Percentiles rank a stretch among this genome's conserved stretches.
These are phyloP conservation scores for Coniochaeta hoffmannii DNA, from an alignment of 2,329 filamentous ascomycete genomes.

Conservation along the genomic window DNA sequence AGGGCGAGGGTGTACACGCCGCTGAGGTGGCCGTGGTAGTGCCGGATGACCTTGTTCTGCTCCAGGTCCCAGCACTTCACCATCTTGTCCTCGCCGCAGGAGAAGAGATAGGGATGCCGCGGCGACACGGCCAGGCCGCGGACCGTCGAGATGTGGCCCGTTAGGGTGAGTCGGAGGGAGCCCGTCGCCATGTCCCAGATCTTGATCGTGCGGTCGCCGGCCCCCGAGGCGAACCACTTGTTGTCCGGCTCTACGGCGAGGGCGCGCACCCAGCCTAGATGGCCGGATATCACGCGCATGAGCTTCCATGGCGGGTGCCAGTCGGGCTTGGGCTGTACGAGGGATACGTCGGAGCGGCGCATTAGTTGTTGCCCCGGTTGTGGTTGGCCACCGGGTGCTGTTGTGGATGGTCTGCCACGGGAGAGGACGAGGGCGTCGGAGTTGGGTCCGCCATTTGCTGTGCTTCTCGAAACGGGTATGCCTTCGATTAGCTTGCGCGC, in stretches of 20 bases:
- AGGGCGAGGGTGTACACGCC: conserved; percentile 89
- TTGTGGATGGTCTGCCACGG: conserved; percentile 16
- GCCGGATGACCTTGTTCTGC: conserved; percentile 97
- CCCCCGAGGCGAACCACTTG: conserved; percentile 94
- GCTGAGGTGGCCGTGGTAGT: conserved; percentile 94
- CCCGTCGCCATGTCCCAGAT: conserved; percentile 96
- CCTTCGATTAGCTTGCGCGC: conserved; percentile 62
- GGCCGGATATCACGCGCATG: conserved; percentile 94
- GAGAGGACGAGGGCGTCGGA: conserved; percentile 30
- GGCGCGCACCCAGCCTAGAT: conserved; percentile 87
- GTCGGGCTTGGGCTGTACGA: conserved; percentile 60
- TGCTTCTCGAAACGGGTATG: conserved; percentile 36
- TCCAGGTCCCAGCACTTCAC: conserved; percentile 99
- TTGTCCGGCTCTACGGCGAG: conserved; percentile 93
- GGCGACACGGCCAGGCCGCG: conserved; percentile 87
- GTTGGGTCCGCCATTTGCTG: conserved; percentile 14
- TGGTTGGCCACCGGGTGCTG: conserved; percentile 16
- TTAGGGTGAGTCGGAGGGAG: conserved; percentile 75
- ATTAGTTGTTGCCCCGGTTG: conserved; percentile 28
- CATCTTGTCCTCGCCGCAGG: conserved; percentile 98
- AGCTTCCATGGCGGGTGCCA: conserved; percentile 99
- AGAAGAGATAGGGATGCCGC: conserved; percentile 93
- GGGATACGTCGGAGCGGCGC: conserved; percentile 20
- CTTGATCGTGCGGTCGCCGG: conserved; percentile 94
- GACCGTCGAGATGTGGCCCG: conserved; percentile 90